Conservation (phyloP, 805 yeast species). For the Pichia occidentalis region DNA sequence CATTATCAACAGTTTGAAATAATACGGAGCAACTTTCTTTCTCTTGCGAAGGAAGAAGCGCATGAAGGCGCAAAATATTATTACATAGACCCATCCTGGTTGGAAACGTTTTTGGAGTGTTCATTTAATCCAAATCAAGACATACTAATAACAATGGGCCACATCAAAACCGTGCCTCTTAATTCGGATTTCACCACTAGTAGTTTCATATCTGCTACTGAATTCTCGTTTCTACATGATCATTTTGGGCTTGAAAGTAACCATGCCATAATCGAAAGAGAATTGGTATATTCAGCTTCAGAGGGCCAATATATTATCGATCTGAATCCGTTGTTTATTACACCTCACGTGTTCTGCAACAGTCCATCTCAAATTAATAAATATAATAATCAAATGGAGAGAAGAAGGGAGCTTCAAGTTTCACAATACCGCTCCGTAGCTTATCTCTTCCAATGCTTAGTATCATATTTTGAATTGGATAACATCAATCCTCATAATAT, state of each 20-base stretch:
- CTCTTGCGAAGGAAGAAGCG: constrained; percentile 13
- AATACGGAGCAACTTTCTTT: constrained; percentile 18
- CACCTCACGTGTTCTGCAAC: constrained; percentile 23
- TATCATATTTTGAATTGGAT: constrained; percentile 17
- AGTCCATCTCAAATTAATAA: constrained; percentile 21
- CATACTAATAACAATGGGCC: constrained; percentile 34
- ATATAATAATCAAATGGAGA: constrained; percentile 29
- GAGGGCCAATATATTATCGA: constrained; percentile 24
- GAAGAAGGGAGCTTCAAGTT: constrained; percentile 30
- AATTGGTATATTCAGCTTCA: constrained; percentile 21
- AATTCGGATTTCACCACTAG: constrained; percentile 30
- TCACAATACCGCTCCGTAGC: constrained; percentile 30
- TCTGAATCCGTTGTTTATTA: constrained; percentile 21
- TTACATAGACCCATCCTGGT: constrained; percentile 43
- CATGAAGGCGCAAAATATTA: constrained; percentile 46
- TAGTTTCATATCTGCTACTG: constrained; percentile 36
- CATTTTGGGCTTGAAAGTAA: constrained; percentile 50
- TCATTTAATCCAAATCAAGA: constrained; percentile 26
- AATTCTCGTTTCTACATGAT: constrained; percentile 38
- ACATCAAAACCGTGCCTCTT: constrained; percentile 42
- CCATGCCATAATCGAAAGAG: constrained; percentile 34
- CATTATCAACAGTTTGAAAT: constrained; percentile 13
- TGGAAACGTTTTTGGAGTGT: constrained; percentile 33
- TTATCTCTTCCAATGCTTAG: constrained; percentile 18
- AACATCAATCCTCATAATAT: constrained; percentile 8